phyloP scores from a whole-genome alignment of 352 stramenopile genomes.

The Globisporangium cystogenes region DNA sequence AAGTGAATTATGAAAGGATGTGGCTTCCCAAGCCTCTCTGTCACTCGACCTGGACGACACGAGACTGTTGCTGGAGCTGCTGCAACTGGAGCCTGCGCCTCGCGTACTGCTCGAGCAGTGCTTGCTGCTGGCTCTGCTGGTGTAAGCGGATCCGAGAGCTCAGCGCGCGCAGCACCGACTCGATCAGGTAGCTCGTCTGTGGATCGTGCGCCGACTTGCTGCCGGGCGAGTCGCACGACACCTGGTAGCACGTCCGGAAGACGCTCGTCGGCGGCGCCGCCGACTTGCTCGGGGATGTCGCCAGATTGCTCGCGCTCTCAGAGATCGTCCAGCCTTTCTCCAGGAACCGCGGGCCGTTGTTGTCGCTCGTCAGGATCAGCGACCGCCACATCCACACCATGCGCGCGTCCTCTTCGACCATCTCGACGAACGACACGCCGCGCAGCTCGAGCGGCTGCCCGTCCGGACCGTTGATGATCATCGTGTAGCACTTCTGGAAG shows the following conservation, averaged over 20 bases:
- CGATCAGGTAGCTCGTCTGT: slow-evolving; percentile 2
- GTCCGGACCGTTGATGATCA: slow-evolving; percentile 3
- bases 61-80: background rate
- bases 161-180: slow-evolving; percentile 4
- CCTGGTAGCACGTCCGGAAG: slow-evolving; percentile 9
- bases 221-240: slow-evolving; percentile 5
- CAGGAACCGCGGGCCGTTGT: slow-evolving; percentile 2
- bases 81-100: background rate
- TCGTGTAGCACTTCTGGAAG: slow-evolving; percentile 12
- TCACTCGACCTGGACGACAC: background rate
- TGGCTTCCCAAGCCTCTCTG: too few species aligned
- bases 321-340: slow-evolving; percentile 12
- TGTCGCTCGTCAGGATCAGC: background rate
- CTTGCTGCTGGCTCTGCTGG: slow-evolving; percentile 6
- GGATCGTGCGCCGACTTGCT: background rate
- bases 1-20: too few species aligned
- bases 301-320: background rate
- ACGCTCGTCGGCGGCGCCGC: background rate
- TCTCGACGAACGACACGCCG: slow-evolving; percentile 6
- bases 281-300: background rate
- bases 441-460: slow-evolving; percentile 3
- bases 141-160: background rate
- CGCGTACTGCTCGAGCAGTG: slow-evolving; percentile 2
- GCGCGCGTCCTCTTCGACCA: slow-evolving; percentile 6
- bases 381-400: slow-evolving; percentile 5